These are phyloP conservation scores for Penicillium malachiteum DNA, from an alignment of 495 filamentous ascomycete species.

Conservation along the genomic window DNA sequence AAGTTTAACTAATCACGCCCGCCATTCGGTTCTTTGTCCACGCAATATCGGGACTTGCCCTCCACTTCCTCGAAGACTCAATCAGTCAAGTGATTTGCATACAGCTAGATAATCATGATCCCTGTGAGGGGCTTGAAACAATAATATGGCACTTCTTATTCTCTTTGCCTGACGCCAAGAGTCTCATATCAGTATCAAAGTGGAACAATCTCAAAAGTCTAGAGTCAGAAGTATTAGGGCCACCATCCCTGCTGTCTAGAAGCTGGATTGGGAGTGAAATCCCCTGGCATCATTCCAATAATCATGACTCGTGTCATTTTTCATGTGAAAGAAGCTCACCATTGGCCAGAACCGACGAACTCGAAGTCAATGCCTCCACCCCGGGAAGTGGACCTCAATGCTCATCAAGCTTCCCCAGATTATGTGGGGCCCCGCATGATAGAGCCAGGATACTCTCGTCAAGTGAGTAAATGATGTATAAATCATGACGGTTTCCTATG, in stretches of 20 bases:
- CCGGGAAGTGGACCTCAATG: slow-evolving; percentile 11
- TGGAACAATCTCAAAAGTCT: too few relatives aligned
- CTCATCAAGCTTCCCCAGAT: slow-evolving; percentile 6
- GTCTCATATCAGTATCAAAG: too few relatives aligned
- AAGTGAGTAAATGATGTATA: background rate
- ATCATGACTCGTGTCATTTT: background rate
- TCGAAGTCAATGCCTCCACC: background rate
- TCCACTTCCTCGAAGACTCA: background rate
- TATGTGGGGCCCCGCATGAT: slow-evolving; percentile 4
- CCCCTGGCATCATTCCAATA: background rate
- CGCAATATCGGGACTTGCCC: background rate
- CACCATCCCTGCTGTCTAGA: too few relatives aligned
- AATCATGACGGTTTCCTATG: background rate
- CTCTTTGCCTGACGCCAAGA: too few relatives aligned
- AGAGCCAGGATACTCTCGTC: background rate
- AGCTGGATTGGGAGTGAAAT: too few relatives aligned
- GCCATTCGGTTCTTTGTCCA: background rate
- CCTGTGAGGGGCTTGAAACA: too few relatives aligned
- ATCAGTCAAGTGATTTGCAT: background rate
- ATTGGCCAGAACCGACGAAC: background rate
- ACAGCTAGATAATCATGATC: too few relatives aligned
- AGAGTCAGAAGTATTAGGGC: too few relatives aligned
- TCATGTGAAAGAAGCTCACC: background rate
- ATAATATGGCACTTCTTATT: too few relatives aligned
- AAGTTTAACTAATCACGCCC: too few relatives aligned